A percentile compares a stretch with the other conserved stretches of the same genome.
These are phyloP conservation scores for Pochonia chlamydosporia DNA, from an alignment of 2,329 filamentous ascomycete genomes.

Conservation along the genomic window DNA sequence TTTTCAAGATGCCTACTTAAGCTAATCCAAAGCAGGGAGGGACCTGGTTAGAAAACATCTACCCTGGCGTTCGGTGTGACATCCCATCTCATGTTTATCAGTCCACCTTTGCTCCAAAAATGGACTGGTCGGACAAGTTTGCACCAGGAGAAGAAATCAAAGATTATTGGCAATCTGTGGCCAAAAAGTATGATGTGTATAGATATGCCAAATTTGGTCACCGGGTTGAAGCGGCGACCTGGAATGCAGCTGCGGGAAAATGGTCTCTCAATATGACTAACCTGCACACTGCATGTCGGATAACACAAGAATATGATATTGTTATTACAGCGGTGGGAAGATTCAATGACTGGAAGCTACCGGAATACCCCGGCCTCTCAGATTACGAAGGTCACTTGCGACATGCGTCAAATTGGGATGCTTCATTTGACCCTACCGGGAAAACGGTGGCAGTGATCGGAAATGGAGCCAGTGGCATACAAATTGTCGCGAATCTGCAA, in stretches of 20 bases:
- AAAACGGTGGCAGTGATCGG: constrained; percentile 55
- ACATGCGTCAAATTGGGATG: constrained; percentile 57
- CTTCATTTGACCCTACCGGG: constrained; percentile 38
- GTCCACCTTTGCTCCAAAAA: constrained; percentile 61
- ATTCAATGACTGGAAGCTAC: constrained; percentile 61
- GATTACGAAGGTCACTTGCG: constrained; percentile 50
- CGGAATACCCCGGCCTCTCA: constrained; percentile 52
- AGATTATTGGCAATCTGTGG: constrained; percentile 59
- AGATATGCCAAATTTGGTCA: constrained; percentile 49
- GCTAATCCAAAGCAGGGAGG: no score
- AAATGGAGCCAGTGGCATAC: constrained; percentile 58
- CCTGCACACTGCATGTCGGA: constrained; percentile 25
- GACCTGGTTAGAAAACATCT: constrained; percentile 51
- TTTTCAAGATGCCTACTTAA: no score
- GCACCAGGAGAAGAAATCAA: constrained; percentile 61
- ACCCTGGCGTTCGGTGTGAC: constrained; percentile 62
- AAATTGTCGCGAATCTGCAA: constrained; percentile 49
- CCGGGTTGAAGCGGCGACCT: constrained; percentile 49
- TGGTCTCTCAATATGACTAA: constrained; percentile 51
- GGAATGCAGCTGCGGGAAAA: constrained; percentile 43
- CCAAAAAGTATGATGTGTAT: constrained; percentile 60
- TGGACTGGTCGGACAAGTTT: constrained; percentile 64
- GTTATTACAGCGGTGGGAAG: constrained; percentile 58
- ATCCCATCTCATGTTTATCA: constrained; percentile 68
- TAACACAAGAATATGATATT: constrained; percentile 48